These are phyloP conservation scores for Cercophora scortea DNA, from an alignment of 495 filamentous ascomycete species.

Conservation along the genomic window DNA sequence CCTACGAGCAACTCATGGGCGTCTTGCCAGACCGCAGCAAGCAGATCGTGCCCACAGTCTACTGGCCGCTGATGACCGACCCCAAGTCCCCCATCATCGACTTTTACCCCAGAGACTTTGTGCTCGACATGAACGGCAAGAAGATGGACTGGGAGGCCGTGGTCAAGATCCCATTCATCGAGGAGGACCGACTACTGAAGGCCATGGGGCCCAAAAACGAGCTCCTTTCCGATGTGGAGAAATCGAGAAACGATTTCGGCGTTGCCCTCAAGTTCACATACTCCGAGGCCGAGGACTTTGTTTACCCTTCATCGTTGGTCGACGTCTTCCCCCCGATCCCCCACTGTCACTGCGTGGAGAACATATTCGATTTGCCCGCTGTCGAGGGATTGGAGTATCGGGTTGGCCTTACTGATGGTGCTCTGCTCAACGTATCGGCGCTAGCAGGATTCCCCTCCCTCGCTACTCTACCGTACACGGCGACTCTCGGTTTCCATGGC, in stretches of 20 bases:
- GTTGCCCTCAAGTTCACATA: constrained; percentile 90
- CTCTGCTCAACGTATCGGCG: constrained; percentile 68
- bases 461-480: constrained; percentile 72
- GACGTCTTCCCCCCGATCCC: constrained; percentile 87
- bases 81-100: constrained; percentile 91
- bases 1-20: constrained; percentile 96
- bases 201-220: constrained; percentile 82
- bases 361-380: constrained; percentile 87
- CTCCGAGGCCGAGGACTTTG: constrained; percentile 62
- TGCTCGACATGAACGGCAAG: constrained; percentile 99
- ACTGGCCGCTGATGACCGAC: constrained; percentile 88
- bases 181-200: constrained; percentile 71
- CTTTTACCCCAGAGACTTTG: constrained; percentile 96
- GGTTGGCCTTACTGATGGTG: constrained; percentile 80
- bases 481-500: constrained; percentile 76
- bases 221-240: constrained; percentile 67
- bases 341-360: constrained; percentile 85
- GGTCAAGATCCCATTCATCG: constrained; percentile 98
- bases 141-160: constrained; percentile 99
- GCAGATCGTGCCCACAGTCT: constrained; percentile 81
- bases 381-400: constrained; percentile 86
- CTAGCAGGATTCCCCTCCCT: constrained; percentile 90
- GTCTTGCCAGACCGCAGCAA: constrained; percentile 96
- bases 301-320: constrained; percentile 76
- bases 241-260: constrained; percentile 79